A percentile compares a stretch with the other conserved stretches of the same genome.
Evolutionary conservation across 495 filamentous ascomycete species (phyloP).

Genomic region (Chaetomium cochliodes): DNA sequence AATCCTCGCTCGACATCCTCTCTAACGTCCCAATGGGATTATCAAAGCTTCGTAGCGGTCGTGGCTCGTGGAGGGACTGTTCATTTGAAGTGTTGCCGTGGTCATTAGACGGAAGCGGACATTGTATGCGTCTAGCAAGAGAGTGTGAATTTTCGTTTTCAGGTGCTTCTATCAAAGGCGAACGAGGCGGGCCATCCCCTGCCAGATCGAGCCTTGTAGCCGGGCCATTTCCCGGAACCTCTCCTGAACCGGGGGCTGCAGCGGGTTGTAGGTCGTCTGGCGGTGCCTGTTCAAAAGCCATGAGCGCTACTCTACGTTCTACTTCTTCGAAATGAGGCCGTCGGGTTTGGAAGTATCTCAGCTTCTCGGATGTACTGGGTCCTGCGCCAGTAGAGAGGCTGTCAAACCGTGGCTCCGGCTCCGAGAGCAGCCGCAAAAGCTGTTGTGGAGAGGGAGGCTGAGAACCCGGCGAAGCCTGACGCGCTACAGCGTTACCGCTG

Average conservation of each 20-base stretch:
- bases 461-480: neutral
- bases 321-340: too few species aligned
- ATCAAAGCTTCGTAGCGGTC: neutral
- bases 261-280: too few species aligned
- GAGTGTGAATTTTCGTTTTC: neutral
- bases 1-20: neutral
- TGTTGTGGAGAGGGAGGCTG: neutral
- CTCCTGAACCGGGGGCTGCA: too few species aligned
- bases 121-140: neutral
- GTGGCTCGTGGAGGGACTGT: neutral
- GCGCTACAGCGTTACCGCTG: neutral
- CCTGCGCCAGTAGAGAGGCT: neutral
- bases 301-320: too few species aligned
- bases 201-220: too few species aligned
- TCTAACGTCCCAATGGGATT: neutral
- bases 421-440: neutral
- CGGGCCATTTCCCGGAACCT: too few species aligned
- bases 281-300: too few species aligned
- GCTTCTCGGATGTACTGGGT: too few species aligned
- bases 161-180: neutral
- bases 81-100: neutral
- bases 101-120: neutral
- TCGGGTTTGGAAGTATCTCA: too few species aligned
- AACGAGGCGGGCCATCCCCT: neutral
- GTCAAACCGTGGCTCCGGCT: neutral